phyloP scores from a whole-genome alignment of 2,329 filamentous ascomycete species.

The Penicillium sp. region DNA sequence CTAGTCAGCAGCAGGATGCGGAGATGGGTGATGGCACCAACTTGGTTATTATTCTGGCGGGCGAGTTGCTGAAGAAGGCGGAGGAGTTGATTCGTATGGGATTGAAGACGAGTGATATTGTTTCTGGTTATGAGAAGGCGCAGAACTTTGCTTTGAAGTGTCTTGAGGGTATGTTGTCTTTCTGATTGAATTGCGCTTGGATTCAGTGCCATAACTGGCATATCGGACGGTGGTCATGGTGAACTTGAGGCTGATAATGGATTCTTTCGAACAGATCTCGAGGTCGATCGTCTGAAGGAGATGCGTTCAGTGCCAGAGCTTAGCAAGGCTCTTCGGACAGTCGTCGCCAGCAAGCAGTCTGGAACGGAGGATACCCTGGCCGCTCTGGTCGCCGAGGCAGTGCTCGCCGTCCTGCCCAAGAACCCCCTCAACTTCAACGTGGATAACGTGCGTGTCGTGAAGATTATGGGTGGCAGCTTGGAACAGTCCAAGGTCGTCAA shows the following conservation, averaged over 20 bases:
- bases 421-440: slow-evolving; percentile 97
- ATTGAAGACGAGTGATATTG: slow-evolving; percentile 96
- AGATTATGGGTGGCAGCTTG: slow-evolving; percentile 97
- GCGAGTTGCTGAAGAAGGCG: slow-evolving; percentile 93
- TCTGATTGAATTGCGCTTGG: neutral
- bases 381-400: slow-evolving; percentile 79
- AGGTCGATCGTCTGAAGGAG: slow-evolving; percentile 87
- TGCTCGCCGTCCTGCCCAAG: slow-evolving; percentile 88
- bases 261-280: slow-evolving; percentile 60
- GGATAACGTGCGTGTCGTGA: slow-evolving; percentile 97
- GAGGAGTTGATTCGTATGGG: slow-evolving; percentile 97
- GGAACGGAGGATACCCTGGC: slow-evolving; percentile 89
- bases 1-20: slow-evolving; percentile 95
- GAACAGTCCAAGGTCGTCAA: slow-evolving; percentile 93
- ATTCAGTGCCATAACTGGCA: neutral
- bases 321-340: slow-evolving; percentile 92
- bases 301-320: slow-evolving; percentile 79
- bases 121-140: slow-evolving; percentile 92
- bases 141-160: slow-evolving; percentile 82
- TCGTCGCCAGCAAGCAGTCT: slow-evolving; percentile 94
- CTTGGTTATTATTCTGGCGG: slow-evolving; percentile 91
- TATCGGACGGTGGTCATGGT: neutral
- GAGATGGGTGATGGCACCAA: slow-evolving; percentile 99
- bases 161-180: slow-evolving; percentile 63
- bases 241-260: slow-evolving; percentile 10